Base-by-base conservation (phyloP, 495 filamentous ascomycete species). In the Clavariopsis aquatica region DNA sequence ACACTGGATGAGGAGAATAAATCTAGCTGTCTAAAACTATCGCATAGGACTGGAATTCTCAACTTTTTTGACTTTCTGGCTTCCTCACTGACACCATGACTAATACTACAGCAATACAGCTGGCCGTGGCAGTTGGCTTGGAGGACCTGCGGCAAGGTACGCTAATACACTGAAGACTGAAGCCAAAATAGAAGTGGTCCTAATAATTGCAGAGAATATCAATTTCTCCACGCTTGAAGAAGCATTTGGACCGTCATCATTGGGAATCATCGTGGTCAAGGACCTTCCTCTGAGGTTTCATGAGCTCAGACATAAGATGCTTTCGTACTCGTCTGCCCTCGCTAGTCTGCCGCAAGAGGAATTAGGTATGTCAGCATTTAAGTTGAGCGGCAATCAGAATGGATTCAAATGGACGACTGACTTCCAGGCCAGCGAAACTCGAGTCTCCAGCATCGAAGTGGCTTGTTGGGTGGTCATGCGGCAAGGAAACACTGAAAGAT, bases 231-330 rank as follows among this genome's bases (percentile, higher is more conserved):
- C 84, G 0, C 82, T 99, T 13, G 87, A 89, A 65, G 82, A 88
- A 66, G 94, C 94, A 2, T 98, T 99, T 72, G 94, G 94, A 1
- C 91, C 94, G 1, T 84, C 87, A 2, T 98, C 95, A 0, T 77
- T 99, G 26, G 94, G 95, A 0, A 96, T 99, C 49, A 87, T 99
- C 43, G 78, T 98, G 12, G 93, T 99, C 19, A 91, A 88, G 74
- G 89, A 91, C 71, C 84, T 98, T 0, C 89, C 91, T 1, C 22
- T 78, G 3, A 78, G 86, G 60, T 99, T 94, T 69, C 72, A 76
- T 12, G 72, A 79, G 15, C 78, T 98, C 22, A 84, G 94, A 31
- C 81, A 82, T 49, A 82, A 85, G 47, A 80, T 96, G 23, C 83
- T 99, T 20, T 93, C 90, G 1, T 93, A 91, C 71, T 86, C 93